A percentile compares a stretch with the other conserved stretches of the same genome.
These are phyloP conservation scores for Phytophthora crassamura DNA, from an alignment of 352 stramenopile genomes.

Conservation along the genomic window DNA sequence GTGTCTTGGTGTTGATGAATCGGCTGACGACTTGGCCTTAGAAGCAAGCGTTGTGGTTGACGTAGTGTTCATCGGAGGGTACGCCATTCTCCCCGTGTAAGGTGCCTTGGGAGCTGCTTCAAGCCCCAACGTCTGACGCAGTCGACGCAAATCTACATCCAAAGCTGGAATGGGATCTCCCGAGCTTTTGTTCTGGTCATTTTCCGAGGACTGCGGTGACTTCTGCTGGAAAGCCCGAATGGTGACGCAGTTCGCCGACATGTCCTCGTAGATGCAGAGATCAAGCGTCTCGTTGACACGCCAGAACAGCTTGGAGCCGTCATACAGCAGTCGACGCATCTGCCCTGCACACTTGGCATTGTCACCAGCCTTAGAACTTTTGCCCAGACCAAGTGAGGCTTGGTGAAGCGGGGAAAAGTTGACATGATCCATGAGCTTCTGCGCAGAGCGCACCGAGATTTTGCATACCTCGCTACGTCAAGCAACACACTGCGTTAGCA, in stretches of 20 bases:
- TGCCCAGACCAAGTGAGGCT: slow-evolving; percentile 68
- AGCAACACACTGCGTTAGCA: slow-evolving; percentile 6
- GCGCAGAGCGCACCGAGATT: slow-evolving; percentile 86
- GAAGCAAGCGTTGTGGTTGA: slow-evolving; percentile 1
- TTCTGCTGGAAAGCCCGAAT: slow-evolving; percentile 71
- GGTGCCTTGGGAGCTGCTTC: slow-evolving; percentile 21
- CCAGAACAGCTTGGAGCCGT: slow-evolving; percentile 89
- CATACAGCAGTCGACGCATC: slow-evolving; percentile 76
- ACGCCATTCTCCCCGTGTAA: slow-evolving; percentile 21
- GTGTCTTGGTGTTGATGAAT: slow-evolving; percentile 23
- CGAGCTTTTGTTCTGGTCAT: slow-evolving; percentile 17
- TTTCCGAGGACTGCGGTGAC: slow-evolving; percentile 17
- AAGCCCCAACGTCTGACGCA: slow-evolving; percentile 51
- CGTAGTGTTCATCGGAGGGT: slow-evolving; percentile 15
- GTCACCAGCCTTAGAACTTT: slow-evolving; percentile 16
- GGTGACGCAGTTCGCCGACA: slow-evolving; percentile 67
- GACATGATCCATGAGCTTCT: slow-evolving; percentile 89
- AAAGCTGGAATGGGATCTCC: slow-evolving; percentile 51
- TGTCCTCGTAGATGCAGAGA: slow-evolving; percentile 85
- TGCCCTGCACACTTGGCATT: slow-evolving; percentile 23
- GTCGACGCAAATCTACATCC: slow-evolving; percentile 61
- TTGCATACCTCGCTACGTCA: slow-evolving; percentile 84
- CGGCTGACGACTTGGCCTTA: slow-evolving; percentile 17
- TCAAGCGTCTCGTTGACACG: slow-evolving; percentile 88
- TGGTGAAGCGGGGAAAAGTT: slow-evolving; percentile 91